phyloP scores from a whole-genome alignment of 345 rosid genomes.

The Salix koriyanagi region DNA sequence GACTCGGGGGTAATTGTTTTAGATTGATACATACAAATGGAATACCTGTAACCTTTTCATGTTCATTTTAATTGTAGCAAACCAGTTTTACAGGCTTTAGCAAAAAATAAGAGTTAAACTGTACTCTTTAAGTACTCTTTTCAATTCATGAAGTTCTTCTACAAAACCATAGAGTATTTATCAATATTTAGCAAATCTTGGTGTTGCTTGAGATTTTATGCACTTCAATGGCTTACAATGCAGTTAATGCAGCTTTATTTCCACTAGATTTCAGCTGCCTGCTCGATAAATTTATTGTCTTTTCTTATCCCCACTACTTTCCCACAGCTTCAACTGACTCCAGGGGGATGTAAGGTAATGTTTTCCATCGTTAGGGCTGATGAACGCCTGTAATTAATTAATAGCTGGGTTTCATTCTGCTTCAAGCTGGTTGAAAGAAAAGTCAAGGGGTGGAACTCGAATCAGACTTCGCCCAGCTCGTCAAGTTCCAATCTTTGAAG shows the following conservation, averaged over 20 bases:
- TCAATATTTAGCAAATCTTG: background rate
- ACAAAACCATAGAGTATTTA: background rate
- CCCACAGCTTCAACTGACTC: background rate
- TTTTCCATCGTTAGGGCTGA: background rate
- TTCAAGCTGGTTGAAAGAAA: background rate
- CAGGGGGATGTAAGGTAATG: background rate
- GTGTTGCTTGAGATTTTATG: background rate
- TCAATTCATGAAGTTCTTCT: background rate
- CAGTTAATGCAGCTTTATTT: background rate
- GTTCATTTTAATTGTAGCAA: background rate
- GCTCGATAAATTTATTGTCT: background rate
- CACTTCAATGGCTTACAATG: background rate
- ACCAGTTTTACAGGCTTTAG: background rate
- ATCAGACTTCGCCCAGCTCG: background rate
- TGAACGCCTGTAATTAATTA: background rate
- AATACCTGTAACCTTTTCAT: background rate
- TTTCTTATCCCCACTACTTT: background rate
- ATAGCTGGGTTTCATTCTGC: background rate
- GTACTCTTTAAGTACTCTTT: background rate
- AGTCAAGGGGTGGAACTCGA: background rate
- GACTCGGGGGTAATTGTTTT: slow-evolving; percentile 26
- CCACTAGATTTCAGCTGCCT: background rate
- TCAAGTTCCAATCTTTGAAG: background rate
- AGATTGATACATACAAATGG: slow-evolving; percentile 22
- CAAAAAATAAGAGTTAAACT: background rate